These are phyloP conservation scores for Linum usitatissimum DNA, from an alignment of 345 rosid genomes.

Conservation along the genomic window DNA sequence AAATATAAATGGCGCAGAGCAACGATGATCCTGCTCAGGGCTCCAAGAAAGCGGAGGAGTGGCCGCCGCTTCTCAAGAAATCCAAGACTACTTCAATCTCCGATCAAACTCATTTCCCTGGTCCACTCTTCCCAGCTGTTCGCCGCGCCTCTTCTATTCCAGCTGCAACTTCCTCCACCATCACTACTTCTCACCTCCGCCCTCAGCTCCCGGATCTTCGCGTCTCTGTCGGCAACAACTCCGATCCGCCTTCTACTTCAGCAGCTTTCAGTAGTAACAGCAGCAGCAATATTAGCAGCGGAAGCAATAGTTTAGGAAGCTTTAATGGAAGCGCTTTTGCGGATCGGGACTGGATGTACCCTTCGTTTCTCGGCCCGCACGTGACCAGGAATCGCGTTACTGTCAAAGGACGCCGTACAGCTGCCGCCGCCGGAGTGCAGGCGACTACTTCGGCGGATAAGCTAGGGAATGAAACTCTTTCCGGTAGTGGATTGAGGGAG, in stretches of 20 bases:
- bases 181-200: not conserved
- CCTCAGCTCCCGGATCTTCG: slow-evolving; percentile 27
- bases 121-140: slow-evolving; percentile 49
- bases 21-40: slow-evolving; percentile 3
- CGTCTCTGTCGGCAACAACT: slow-evolving; percentile 16
- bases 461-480: slow-evolving; percentile 12
- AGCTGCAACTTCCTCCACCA: slow-evolving; percentile 1
- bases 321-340: slow-evolving; percentile 17
- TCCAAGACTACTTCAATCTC: slow-evolving; percentile 23
- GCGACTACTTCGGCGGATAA: slow-evolving; percentile 21
- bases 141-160: slow-evolving; percentile 32
- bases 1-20: slow-evolving; percentile 1
- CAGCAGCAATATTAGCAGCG: no score
- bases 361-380: slow-evolving; percentile 48
- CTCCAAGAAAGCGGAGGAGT: slow-evolving; percentile 32
- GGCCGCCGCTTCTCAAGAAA: slow-evolving; percentile 46
- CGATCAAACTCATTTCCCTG: slow-evolving; percentile 37
- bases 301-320: not conserved
- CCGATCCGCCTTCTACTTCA: slow-evolving; percentile 5
- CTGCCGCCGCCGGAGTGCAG: slow-evolving; percentile 8
- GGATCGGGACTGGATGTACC: slow-evolving; percentile 56
- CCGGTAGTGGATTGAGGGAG: not conserved
- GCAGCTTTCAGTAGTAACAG: slow-evolving; percentile 1
- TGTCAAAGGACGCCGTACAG: slow-evolving; percentile 24
- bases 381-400: slow-evolving; percentile 32